Percentiles rank a stretch among this genome's conserved stretches.
Conservation (phyloP, 192 early-diverging fungal genomes). For the Dissophora ornata region DNA sequence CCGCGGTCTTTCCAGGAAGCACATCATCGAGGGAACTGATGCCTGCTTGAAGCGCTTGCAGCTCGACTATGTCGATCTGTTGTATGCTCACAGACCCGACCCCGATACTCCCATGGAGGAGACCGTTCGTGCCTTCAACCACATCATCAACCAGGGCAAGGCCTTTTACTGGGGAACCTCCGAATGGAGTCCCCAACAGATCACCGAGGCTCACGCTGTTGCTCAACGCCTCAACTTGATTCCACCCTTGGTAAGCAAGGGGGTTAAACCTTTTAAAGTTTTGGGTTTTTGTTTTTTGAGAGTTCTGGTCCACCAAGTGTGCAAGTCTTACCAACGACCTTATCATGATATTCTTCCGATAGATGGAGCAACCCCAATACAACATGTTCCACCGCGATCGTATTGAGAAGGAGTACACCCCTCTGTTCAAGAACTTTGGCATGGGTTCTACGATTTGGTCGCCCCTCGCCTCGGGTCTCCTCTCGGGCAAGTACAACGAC, state of each 20-base stretch:
- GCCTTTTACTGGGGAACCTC: conserved; percentile 88
- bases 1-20: conserved; percentile 84
- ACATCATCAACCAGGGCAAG: conserved; percentile 81
- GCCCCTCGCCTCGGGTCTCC: conserved; percentile 56
- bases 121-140: conserved; percentile 86
- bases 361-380: conserved; percentile 83
- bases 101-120: conserved; percentile 85
- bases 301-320: too few relatives aligned
- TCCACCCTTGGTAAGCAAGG: conserved; percentile 66
- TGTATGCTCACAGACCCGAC: conserved; percentile 88
- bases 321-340: too few relatives aligned
- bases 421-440: conserved; percentile 73
- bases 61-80: conserved; percentile 79
- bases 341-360: background rate
- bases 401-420: conserved; percentile 77
- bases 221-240: conserved; percentile 76
- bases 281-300: background rate
- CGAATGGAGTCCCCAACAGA: conserved; percentile 85
- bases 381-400: conserved; percentile 88
- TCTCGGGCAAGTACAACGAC: conserved; percentile 80
- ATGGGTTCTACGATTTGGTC: conserved; percentile 85
- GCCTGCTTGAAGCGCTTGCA: conserved; percentile 78
- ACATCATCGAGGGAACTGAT: conserved; percentile 83
- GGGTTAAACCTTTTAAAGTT: too few relatives aligned
- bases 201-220: conserved; percentile 77